Percentiles rank a stretch among this genome's conserved stretches.
Evolutionary conservation across 177 flowering plant genomes (phyloP).

Genomic region (Vitis hybrid): DNA sequence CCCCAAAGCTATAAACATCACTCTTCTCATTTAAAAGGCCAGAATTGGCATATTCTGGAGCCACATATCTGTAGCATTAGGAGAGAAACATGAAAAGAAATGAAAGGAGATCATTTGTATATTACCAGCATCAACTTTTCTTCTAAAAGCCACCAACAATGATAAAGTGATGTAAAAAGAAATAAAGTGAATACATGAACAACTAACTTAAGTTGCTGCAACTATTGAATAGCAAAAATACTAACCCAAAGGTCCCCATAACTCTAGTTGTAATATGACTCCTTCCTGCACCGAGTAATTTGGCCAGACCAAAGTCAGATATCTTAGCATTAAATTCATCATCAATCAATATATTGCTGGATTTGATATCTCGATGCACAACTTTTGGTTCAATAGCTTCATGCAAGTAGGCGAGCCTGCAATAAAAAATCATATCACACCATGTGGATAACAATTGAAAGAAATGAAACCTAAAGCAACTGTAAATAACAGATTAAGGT

Average conservation of each 20-base stretch:
- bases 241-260: conserved; percentile 71
- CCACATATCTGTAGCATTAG: conserved; percentile 47
- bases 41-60: conserved; percentile 70
- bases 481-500: background rate
- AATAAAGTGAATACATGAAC: background rate
- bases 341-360: conserved; percentile 64
- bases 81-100: conserved; percentile 1
- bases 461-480: background rate
- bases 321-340: conserved; percentile 58
- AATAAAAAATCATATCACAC: background rate
- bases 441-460: background rate
- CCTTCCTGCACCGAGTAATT: conserved; percentile 55
- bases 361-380: conserved; percentile 65
- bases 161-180: background rate
- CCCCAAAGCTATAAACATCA: conserved; percentile 69
- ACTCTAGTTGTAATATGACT: conserved; percentile 63
- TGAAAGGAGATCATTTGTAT: background rate
- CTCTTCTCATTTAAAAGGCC: conserved; percentile 70
- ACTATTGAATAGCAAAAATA: background rate
- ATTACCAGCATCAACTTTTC: background rate
- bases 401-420: conserved; percentile 59
- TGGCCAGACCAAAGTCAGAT: conserved; percentile 71
- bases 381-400: conserved; percentile 67
- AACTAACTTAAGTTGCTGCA: background rate
- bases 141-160: background rate